Conservation (phyloP, 352 stramenopile genomes). For the Phytophthora uliginosa region DNA sequence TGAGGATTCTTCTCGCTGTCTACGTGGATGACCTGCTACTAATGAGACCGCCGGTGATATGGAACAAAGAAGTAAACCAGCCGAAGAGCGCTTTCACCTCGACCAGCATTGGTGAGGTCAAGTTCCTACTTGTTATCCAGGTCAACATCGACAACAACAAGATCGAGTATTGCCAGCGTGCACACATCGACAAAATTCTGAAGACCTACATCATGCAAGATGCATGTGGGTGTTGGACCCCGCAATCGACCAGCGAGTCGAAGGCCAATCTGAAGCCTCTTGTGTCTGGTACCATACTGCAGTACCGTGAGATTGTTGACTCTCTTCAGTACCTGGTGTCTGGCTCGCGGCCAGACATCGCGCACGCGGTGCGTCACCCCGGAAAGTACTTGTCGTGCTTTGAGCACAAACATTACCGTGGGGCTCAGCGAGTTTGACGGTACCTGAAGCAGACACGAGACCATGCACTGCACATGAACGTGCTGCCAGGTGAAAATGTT, state of each 20-base stretch:
- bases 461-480: constrained; percentile 15
- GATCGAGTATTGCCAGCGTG: constrained; percentile 6
- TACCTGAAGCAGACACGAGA: constrained; percentile 13
- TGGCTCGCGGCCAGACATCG: constrained; percentile 19
- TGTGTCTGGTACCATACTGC: neutral
- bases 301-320: constrained; percentile 4
- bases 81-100: constrained; percentile 20
- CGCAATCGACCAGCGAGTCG: constrained; percentile 8
- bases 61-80: neutral
- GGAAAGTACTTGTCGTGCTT: constrained; percentile 16
- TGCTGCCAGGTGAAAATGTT: neutral
- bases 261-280: neutral
- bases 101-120: constrained; percentile 27
- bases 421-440: constrained; percentile 1
- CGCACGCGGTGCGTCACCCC: constrained; percentile 19
- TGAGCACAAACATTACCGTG: constrained; percentile 1
- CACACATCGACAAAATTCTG: constrained; percentile 12
- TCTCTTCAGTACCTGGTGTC: constrained; percentile 20
- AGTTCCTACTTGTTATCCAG: constrained; percentile 15
- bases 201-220: neutral
- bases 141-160: constrained; percentile 13
- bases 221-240: constrained; percentile 4
- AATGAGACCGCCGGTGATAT: constrained; percentile 4
- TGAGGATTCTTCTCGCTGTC: constrained; percentile 11
- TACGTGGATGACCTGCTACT: constrained; percentile 23